Base-by-base conservation (phyloP, 495 filamentous ascomycete genomes). In the Podospora pseudocomata region DNA sequence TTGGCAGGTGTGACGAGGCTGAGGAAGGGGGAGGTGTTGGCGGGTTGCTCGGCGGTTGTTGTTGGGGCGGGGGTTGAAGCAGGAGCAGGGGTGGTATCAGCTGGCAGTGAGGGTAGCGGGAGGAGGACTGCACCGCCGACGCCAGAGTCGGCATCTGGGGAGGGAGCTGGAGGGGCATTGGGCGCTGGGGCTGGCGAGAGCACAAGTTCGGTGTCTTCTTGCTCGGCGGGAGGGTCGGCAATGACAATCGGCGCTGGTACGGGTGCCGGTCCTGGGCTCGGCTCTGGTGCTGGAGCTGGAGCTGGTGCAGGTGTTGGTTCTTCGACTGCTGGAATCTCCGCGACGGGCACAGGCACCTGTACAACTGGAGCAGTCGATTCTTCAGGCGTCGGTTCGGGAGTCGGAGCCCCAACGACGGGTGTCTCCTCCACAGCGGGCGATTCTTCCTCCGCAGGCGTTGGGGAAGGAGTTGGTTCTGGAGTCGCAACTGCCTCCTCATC, bases 111-210 rank as follows among this genome's bases (percentile, higher is more conserved):
- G 28, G 61, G 28, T 1, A 18, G 30, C 2, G 61, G 28, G 16
- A 32, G 61, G 18, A 32, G 61, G 1, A 49, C 61, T 9, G 34
- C 32, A 32, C 32, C 61, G 20, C 32, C 61, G 5, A 34, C 61
- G n/a, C 61, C 61, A 19, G n/a, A 28, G 16, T 61, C 18, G 16
- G 61, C 39, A 16, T 26, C 55, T 58, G 55, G 39, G 57, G 39
- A 49, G 9, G 39, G 39, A 49, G 39, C 39, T 4, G 65, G 65
- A 4, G n/a, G 53, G 30, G 60, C 44, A 11, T 57, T 28, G 15
- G 70, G 68, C 32, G 27, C 53, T 28, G 67, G 26, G 44, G 26
- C 20, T 67, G 70, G 28, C 28, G 32, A 32, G 61, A 60, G 13
- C 32, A 30, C 6, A 20, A 44, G 30, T 7, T 32, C 15, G 9